These are phyloP conservation scores for Penicillium sp. DNA, from an alignment of 2,329 filamentous ascomycete genomes.

Conservation along the genomic window DNA sequence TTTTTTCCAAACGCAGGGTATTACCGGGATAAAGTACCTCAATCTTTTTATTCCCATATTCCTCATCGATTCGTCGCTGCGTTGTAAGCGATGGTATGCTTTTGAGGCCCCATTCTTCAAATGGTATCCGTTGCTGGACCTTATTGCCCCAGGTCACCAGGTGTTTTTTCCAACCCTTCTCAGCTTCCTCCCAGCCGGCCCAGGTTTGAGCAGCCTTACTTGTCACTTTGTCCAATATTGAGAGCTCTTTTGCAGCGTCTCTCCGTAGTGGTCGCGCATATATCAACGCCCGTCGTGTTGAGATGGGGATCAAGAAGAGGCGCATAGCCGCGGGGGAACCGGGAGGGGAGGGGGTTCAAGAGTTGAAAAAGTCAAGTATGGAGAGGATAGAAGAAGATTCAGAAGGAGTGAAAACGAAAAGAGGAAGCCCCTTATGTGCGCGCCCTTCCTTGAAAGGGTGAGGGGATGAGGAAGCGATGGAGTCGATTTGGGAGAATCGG, in stretches of 20 bases:
- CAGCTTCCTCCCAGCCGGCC: constrained; percentile 84
- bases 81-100: constrained; percentile 82
- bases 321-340: constrained; percentile 68
- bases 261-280: constrained; percentile 80
- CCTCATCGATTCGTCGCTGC: constrained; percentile 66
- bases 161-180: constrained; percentile 84
- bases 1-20: constrained; percentile 67
- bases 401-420: not conserved
- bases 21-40: constrained; percentile 69
- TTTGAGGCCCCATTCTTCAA: constrained; percentile 97
- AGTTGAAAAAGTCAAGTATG: constrained; percentile 2
- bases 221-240: constrained; percentile 71
- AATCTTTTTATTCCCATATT: constrained; percentile 70
- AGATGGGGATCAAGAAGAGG: constrained; percentile 90
- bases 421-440: not conserved
- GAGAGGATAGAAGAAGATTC: constrained; percentile 3
- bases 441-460: not conserved
- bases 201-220: constrained; percentile 75
- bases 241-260: constrained; percentile 58
- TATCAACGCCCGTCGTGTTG: constrained; percentile 85
- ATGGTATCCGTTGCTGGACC: constrained; percentile 84
- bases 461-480: not conserved
- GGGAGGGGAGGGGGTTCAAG: not conserved
- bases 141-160: constrained; percentile 86
- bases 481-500: constrained; percentile 9